Evolutionary conservation across 495 filamentous ascomycete genomes (phyloP).

Genomic region (Penicillium subrubescens): DNA sequence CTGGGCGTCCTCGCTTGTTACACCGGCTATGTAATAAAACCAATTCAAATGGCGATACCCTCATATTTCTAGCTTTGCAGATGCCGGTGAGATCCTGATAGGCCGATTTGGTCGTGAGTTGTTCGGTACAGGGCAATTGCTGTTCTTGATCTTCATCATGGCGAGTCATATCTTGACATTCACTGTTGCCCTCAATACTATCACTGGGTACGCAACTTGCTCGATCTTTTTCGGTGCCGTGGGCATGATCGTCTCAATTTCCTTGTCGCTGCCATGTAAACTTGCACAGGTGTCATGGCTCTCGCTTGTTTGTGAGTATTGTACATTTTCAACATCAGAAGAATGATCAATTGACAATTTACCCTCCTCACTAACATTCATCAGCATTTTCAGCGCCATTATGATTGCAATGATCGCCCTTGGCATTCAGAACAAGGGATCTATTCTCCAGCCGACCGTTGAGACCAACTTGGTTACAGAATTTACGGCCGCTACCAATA

Average conservation of each 20-base stretch:
- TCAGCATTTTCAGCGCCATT: slow-evolving; percentile 68
- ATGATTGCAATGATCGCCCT: slow-evolving; percentile 70
- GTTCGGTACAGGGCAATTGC: slow-evolving; percentile 59
- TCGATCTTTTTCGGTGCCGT: slow-evolving; percentile 70
- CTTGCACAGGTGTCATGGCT: slow-evolving; percentile 61
- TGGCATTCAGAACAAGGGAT: slow-evolving; percentile 44
- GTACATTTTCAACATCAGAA: no score
- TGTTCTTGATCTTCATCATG: slow-evolving; percentile 77
- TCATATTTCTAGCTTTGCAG: slow-evolving; percentile 72
- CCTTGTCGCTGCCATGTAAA: slow-evolving; percentile 67
- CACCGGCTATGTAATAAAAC: slow-evolving; percentile 74
- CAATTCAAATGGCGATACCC: slow-evolving; percentile 75
- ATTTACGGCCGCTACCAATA: slow-evolving; percentile 48
- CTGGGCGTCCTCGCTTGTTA: slow-evolving; percentile 73
- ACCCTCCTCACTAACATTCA: slow-evolving; percentile 47
- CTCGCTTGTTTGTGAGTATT: slow-evolving; percentile 60
- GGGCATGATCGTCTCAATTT: slow-evolving; percentile 63
- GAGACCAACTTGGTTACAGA: slow-evolving; percentile 36
- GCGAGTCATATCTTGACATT: slow-evolving; percentile 78
- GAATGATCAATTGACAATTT: background rate
- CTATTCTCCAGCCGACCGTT: slow-evolving; percentile 24
- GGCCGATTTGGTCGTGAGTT: slow-evolving; percentile 66
- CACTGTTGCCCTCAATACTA: slow-evolving; percentile 69
- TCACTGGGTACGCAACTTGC: slow-evolving; percentile 67
- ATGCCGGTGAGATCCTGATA: slow-evolving; percentile 68